These are phyloP conservation scores for Yamadazyma dushanensis DNA, from an alignment of 1,139 yeast genomes.

Conservation along the genomic window DNA sequence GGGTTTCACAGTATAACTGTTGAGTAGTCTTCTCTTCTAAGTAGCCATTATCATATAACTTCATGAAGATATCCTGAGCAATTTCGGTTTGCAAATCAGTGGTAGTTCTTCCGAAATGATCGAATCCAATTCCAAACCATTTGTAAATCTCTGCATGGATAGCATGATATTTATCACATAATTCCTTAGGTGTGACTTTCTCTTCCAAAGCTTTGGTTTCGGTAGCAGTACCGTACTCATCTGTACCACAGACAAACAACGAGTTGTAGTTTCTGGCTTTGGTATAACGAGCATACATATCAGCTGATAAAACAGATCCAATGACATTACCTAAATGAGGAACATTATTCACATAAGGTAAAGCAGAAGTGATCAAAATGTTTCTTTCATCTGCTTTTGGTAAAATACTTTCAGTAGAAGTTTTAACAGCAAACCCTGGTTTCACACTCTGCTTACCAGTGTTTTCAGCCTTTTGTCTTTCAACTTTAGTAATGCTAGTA, in stretches of 20 bases:
- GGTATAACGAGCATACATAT: conserved; percentile 87
- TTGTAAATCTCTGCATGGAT: conserved; percentile 89
- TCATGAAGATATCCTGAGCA: conserved; percentile 87
- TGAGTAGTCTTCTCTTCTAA: conserved; percentile 85
- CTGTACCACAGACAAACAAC: conserved; percentile 91
- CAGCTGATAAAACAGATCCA: conserved; percentile 94
- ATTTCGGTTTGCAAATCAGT: conserved; percentile 90
- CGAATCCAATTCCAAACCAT: conserved; percentile 96
- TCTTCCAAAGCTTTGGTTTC: conserved; percentile 98
- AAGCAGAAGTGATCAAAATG: conserved; percentile 88
- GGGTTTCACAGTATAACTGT: conserved; percentile 89
- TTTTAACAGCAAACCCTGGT: conserved; percentile 39
- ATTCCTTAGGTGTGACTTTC: conserved; percentile 78
- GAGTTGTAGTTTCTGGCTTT: conserved; percentile 88
- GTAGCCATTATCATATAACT: conserved; percentile 69
- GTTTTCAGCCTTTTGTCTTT: conserved; percentile 48
- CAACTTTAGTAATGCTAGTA: conserved; percentile 39
- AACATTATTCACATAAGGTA: conserved; percentile 96
- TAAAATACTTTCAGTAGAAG: conserved; percentile 31
- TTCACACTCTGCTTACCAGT: conserved; percentile 57
- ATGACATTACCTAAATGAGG: conserved; percentile 97
- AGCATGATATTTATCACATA: conserved; percentile 87
- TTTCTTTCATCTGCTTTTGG: conserved; percentile 77
- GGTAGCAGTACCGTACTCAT: conserved; percentile 98
- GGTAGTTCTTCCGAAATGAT: conserved; percentile 94